Evolutionary conservation across 1,139 yeast species (phyloP).

Genomic region (Magnusiomyces paraingens): DNA sequence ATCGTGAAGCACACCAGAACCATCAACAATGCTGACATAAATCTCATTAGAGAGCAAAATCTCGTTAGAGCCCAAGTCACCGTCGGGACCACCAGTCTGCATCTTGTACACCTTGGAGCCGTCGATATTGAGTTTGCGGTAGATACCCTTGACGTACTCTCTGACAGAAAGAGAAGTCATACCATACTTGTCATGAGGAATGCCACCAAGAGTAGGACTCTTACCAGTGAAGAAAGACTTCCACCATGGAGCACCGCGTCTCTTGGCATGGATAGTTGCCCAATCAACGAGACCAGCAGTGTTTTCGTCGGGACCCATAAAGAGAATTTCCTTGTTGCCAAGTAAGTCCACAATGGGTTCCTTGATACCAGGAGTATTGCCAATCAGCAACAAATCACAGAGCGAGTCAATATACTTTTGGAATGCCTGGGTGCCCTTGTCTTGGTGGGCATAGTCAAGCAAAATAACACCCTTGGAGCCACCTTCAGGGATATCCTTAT

Average conservation of each 20-base stretch:
- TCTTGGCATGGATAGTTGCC: conserved; percentile 96
- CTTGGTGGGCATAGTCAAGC: conserved; percentile 70
- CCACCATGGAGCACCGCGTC: conserved; percentile 98
- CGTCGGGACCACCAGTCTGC: conserved; percentile 99
- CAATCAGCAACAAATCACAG: conserved; percentile 75
- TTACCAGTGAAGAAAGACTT: conserved; percentile 97
- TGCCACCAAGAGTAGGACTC: conserved; percentile 88
- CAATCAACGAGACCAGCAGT: conserved; percentile 94
- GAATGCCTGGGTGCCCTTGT: conserved; percentile 77
- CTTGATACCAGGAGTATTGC: conserved; percentile 66
- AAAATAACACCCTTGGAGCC: conserved; percentile 97
- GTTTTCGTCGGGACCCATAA: conserved; percentile 98
- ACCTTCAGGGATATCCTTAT: conserved; percentile 98
- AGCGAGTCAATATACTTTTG: conserved; percentile 89
- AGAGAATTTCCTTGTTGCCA: conserved; percentile 78
- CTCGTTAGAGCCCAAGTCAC: conserved; percentile 95
- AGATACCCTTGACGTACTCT: conserved; percentile 83
- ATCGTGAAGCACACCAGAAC: conserved; percentile 91
- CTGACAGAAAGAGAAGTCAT: conserved; percentile 96
- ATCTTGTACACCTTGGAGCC: conserved; percentile 64
- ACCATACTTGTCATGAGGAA: conserved; percentile 97
- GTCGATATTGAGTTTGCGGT: conserved; percentile 63
- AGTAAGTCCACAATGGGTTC: conserved; percentile 82
- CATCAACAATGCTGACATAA: conserved; percentile 88
- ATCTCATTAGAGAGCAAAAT: conserved; percentile 78